phyloP scores from a whole-genome alignment of 1,284 basidiomycete species.

The Cryptococcus sp. region DNA sequence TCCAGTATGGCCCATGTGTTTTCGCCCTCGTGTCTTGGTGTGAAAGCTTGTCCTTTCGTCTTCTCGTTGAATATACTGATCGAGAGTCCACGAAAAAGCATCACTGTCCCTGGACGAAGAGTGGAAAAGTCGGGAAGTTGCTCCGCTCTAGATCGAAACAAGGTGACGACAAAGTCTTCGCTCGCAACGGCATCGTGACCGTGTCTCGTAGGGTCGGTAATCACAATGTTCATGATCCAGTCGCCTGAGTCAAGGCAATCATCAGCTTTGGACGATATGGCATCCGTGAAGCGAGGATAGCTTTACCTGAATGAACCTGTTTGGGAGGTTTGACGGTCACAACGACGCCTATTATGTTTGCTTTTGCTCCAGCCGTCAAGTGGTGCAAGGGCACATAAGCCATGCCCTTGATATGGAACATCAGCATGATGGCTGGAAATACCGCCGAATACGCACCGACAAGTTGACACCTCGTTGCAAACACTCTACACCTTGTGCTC shows the following conservation, averaged over 20 bases:
- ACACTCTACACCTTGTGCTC: not conserved
- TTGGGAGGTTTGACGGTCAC: conserved; percentile 3
- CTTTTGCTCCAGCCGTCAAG: not conserved
- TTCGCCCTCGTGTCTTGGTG: not conserved
- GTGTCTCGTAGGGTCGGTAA: conserved; percentile 33
- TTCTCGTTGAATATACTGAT: conserved; percentile 26
- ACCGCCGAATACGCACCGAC: conserved; percentile 9
- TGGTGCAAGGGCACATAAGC: not conserved
- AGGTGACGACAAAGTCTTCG: conserved; percentile 35
- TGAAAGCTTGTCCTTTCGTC: conserved; percentile 32
- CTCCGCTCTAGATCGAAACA: conserved; percentile 24
- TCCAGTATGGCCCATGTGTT: conserved; percentile 21
- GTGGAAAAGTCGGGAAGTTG: conserved; percentile 19
- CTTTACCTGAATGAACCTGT: too few species aligned
- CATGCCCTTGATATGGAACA: not conserved
- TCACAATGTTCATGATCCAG: conserved; percentile 20
- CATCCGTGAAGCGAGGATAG: too few species aligned
- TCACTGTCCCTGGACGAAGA: conserved; percentile 16
- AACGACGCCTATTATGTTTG: conserved; percentile 23
- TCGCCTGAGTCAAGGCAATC: conserved; percentile 16
- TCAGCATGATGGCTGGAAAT: not conserved
- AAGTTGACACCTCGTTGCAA: conserved; percentile 5
- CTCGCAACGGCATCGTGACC: not conserved
- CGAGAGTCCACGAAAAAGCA: conserved; percentile 29
- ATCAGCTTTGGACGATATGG: not conserved